Conservation (phyloP, 202 grass and related monocot genomes). For the Panicum hallii region DNA sequence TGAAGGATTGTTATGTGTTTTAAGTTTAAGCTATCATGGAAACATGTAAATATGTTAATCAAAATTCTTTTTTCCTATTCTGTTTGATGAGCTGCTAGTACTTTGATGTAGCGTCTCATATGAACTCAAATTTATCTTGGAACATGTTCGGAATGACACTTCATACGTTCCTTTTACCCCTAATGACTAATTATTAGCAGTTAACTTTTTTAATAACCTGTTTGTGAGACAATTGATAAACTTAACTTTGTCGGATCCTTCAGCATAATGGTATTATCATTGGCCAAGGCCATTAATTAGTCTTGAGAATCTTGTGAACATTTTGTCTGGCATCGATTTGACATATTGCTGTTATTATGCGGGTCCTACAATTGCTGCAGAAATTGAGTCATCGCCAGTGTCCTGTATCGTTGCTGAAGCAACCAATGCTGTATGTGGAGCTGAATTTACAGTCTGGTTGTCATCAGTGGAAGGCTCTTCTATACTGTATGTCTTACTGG, state of each 20-base stretch:
- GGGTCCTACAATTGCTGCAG: conserved; percentile 51
- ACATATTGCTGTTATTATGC: conserved; percentile 23
- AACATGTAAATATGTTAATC: neutral
- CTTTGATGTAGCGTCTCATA: conserved; percentile 6
- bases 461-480: conserved; percentile 90
- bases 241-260: neutral
- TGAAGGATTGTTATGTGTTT: conserved; percentile 17
- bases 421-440: conserved; percentile 75
- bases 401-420: conserved; percentile 77
- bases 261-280: conserved; percentile 24
- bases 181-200: neutral
- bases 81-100: neutral
- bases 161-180: conserved; percentile 10
- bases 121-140: conserved; percentile 18
- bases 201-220: neutral
- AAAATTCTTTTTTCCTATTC: neutral
- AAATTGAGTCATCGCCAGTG: conserved; percentile 78
- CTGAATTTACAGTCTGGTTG: conserved; percentile 96
- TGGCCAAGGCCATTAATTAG: neutral
- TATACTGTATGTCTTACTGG: conserved; percentile 79
- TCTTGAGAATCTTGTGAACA: conserved; percentile 35
- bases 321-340: neutral
- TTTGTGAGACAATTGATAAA: neutral
- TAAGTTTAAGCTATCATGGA: neutral
- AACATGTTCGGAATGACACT: conserved; percentile 17